A percentile compares a stretch with the other conserved stretches of the same genome.
phyloP scores from a whole-genome alignment of 495 filamentous ascomycete species.

The Opeltia flavorubescens region DNA sequence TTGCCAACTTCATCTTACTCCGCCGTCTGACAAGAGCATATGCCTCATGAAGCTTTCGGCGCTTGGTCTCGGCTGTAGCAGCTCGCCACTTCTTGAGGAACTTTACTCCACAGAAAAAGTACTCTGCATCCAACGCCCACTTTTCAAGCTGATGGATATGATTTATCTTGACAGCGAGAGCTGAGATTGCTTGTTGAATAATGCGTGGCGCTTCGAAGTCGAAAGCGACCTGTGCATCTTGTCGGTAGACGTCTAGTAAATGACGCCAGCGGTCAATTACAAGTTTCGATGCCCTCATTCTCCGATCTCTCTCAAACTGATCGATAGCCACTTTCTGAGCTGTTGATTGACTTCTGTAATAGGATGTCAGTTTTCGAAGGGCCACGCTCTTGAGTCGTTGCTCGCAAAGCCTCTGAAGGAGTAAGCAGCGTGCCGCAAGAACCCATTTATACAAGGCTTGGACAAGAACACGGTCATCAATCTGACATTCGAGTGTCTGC shows the following conservation, averaged over 20 bases:
- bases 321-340: slow-evolving; percentile 23
- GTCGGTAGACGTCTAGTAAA: slow-evolving; percentile 26
- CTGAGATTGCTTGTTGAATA: slow-evolving; percentile 31
- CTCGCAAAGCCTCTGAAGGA: slow-evolving; percentile 40
- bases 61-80: slow-evolving; percentile 34
- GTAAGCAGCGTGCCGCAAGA: slow-evolving; percentile 35
- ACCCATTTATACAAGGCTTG: slow-evolving; percentile 53
- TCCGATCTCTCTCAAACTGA: slow-evolving; percentile 15
- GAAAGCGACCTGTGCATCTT: slow-evolving; percentile 35
- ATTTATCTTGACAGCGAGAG: slow-evolving; percentile 31
- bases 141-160: slow-evolving; percentile 34
- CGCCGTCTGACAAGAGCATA: slow-evolving; percentile 44
- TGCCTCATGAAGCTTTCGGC: slow-evolving; percentile 41
- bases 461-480: slow-evolving; percentile 44
- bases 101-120: slow-evolving; percentile 42
- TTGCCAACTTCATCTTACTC: slow-evolving; percentile 43
- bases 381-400: slow-evolving; percentile 31
- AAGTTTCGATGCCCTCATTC: slow-evolving; percentile 13
- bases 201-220: slow-evolving; percentile 40
- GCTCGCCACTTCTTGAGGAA: slow-evolving; percentile 41
- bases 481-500: slow-evolving; percentile 34
- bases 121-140: slow-evolving; percentile 41
- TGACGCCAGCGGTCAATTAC: slow-evolving; percentile 32
- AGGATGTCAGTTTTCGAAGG: slow-evolving; percentile 25
- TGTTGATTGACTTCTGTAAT: slow-evolving; percentile 24